Evolutionary conservation across 1,284 basidiomycete species (phyloP).

Genomic region (Dichomitus squalens): DNA sequence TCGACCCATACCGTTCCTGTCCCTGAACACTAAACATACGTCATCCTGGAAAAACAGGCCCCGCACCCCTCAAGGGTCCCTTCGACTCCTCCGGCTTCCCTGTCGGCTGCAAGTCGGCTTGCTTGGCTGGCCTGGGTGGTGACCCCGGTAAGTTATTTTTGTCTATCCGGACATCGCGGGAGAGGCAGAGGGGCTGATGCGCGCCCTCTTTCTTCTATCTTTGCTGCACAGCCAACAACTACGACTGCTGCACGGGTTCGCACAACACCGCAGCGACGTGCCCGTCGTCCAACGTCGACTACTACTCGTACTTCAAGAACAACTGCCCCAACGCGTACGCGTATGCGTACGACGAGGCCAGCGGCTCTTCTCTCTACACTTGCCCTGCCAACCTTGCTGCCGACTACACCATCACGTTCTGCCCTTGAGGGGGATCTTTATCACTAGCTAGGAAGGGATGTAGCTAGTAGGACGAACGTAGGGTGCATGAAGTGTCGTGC

Average conservation of each 20-base stretch:
- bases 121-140: slow-evolving; percentile 38
- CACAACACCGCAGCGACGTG: slow-evolving; percentile 45
- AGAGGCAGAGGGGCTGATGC: background rate
- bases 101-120: slow-evolving; percentile 50
- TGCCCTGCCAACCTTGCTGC: slow-evolving; percentile 39
- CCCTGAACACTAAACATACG: background rate
- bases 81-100: slow-evolving; percentile 41
- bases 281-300: slow-evolving; percentile 42
- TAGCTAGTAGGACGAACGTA: too few species aligned
- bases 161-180: too few species aligned
- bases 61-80: slow-evolving; percentile 39
- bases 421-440: slow-evolving; percentile 34
- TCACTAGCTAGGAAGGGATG: too few species aligned
- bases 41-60: slow-evolving; percentile 31
- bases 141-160: slow-evolving; percentile 30
- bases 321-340: slow-evolving; percentile 50
- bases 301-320: slow-evolving; percentile 51
- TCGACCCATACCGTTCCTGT: background rate
- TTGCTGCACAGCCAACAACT: slow-evolving; percentile 31
- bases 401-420: slow-evolving; percentile 54
- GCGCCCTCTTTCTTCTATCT: too few species aligned
- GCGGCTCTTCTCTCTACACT: slow-evolving; percentile 48
- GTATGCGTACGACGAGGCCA: slow-evolving; percentile 53
- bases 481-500: too few species aligned
- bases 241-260: slow-evolving; percentile 49